Base-by-base conservation (phyloP, 1,139 yeast genomes). In the Protomyces pachydermus region DNA sequence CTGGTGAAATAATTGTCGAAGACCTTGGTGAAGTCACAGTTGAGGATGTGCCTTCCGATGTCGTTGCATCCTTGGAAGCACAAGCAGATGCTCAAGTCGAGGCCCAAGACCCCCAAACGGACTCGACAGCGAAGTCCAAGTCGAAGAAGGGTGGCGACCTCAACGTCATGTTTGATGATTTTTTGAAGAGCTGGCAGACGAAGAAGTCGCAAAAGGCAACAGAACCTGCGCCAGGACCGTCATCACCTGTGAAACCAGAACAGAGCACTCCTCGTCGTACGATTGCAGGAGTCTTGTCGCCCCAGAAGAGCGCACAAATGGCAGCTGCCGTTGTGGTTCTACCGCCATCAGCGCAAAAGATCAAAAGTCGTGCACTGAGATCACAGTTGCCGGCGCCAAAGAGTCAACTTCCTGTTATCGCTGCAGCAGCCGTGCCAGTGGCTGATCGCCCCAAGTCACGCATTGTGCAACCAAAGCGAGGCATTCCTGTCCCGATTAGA, bases 271-370 rank as follows among this genome's bases (percentile, higher is more conserved):
- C 62, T 9, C 18, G 37, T 14, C 28, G 56, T 23, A 48, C 48
- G 14, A 50, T 37, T 6, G 56, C 52, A 10, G 62, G 62, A 28
- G 34, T 35, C 5, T 18, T 52, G 8, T 51, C 56, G 45, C 56
- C 62, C 3, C 56, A 38, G 42, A 58, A 58, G 34, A 32, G 53
- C 12, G 45, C 16, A 32, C n/a, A 34, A 5, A 37, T 28, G 45
- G n/a, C 52, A 3, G 5, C 42, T n/a, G 32, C 42, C 6, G 42
- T 52, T 10, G 18, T 20, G 12, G 10, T 14, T 34, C 28, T 55
- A 4, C 56, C 56, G 16, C 52, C 62, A 12, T 58, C 62, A 12
- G 62, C 56, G 4, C 62, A 58, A 38, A 57, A 57, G 55, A 8
- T 37, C 28, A 38, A 14, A 25, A 48, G 42, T n/a, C 39, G 37